A percentile compares a stretch with the other conserved stretches of the same genome.
Evolutionary conservation across 148 eudicot species (phyloP).

Genomic region (Cornus kousa): DNA sequence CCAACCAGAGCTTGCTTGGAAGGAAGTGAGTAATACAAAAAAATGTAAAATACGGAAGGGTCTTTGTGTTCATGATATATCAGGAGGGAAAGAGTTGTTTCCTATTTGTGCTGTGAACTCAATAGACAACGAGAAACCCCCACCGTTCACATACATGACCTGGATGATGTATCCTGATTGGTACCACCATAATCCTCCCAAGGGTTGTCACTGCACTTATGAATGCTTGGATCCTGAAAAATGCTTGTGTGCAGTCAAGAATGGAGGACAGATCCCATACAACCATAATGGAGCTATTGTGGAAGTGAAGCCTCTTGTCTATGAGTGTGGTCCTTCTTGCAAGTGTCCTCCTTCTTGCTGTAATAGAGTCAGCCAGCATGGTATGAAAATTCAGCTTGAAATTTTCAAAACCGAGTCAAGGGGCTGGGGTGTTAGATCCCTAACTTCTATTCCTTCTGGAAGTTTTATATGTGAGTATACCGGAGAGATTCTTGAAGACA

Average conservation of each 20-base stretch:
- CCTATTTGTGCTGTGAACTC: no score
- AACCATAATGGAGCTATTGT: constrained; percentile 32
- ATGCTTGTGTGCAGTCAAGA: constrained; percentile 4
- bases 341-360: constrained; percentile 71
- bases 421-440: constrained; percentile 59
- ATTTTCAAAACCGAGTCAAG: constrained; percentile 45
- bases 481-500: constrained; percentile 53
- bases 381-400: constrained; percentile 45
- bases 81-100: no score
- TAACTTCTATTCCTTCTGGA: constrained; percentile 44
- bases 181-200: no score
- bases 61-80: no score
- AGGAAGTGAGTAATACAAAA: no score
- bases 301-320: constrained; percentile 59
- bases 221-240: no score
- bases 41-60: no score
- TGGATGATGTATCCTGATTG: no score
- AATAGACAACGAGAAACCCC: no score
- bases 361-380: constrained; percentile 53
- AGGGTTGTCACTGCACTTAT: no score
- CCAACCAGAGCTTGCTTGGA: no score
- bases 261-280: constrained; percentile 75
- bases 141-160: no score
- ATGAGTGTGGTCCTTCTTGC: constrained; percentile 77
- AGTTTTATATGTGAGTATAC: constrained; percentile 59